A percentile compares a stretch with the other conserved stretches of the same genome.
These are phyloP conservation scores for Mitragyna speciosa DNA, from an alignment of 257 asterid genomes.

Conservation along the genomic window DNA sequence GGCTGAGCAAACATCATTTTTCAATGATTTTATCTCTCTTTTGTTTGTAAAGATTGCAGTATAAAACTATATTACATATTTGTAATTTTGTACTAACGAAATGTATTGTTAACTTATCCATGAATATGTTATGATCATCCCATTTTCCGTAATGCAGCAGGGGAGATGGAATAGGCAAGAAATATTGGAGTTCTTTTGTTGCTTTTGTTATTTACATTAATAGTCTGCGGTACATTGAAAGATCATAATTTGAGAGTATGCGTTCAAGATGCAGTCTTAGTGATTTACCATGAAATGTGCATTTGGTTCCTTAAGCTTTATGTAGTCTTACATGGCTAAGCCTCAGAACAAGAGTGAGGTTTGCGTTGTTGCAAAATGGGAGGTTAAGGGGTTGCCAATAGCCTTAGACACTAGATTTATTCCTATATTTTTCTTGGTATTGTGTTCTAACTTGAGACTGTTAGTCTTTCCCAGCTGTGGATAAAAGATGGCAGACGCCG, in stretches of 20 bases:
- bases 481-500: slow-evolving; percentile 24
- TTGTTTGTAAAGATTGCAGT: not conserved
- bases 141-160: not conserved
- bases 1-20: not conserved
- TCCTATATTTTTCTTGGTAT: not conserved
- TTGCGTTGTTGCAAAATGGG: not conserved
- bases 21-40: not conserved
- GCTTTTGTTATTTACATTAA: not conserved
- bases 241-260: not conserved
- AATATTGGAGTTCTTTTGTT: not conserved
- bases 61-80: not conserved
- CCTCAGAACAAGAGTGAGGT: not conserved
- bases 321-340: not conserved
- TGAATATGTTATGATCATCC: not conserved
- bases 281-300: not conserved
- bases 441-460: not conserved
- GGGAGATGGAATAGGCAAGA: not conserved
- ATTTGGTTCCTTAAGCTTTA: not conserved
- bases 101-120: not conserved
- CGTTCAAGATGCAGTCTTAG: not conserved
- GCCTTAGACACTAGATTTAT: not conserved
- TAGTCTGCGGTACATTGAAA: not conserved
- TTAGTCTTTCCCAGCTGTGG: slow-evolving; percentile 7
- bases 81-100: not conserved
- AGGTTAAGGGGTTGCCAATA: not conserved